These are phyloP conservation scores for Polyporus tsugae DNA, from an alignment of 1,284 basidiomycete species.

Conservation along the genomic window DNA sequence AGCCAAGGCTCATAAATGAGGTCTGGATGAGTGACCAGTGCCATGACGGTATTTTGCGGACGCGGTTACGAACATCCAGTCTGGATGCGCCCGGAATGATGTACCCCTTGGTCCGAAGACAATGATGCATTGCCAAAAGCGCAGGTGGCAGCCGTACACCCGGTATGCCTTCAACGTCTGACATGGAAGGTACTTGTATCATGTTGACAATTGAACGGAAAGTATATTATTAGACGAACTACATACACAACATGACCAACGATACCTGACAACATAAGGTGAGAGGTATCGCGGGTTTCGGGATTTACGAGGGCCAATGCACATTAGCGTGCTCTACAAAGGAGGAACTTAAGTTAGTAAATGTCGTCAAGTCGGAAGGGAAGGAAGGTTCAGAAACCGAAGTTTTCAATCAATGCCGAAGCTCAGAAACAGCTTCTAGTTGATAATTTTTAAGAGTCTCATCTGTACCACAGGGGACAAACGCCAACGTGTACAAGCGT, in stretches of 20 bases:
- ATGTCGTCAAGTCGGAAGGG: neutral
- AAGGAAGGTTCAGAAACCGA: constrained; percentile 31
- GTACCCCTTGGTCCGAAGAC: neutral
- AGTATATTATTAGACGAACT: neutral
- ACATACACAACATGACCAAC: neutral
- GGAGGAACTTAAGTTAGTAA: neutral
- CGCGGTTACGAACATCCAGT: neutral
- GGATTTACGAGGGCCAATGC: neutral
- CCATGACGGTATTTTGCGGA: neutral
- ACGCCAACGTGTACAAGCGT: constrained; percentile 1
- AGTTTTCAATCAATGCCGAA: constrained; percentile 63
- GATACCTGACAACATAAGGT: neutral
- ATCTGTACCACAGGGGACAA: constrained; percentile 41
- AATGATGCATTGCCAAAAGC: too few relatives aligned
- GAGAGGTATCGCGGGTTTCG: neutral
- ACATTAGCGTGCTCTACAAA: neutral
- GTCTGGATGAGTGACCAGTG: too few relatives aligned
- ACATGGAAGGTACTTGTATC: neutral
- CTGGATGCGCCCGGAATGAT: neutral
- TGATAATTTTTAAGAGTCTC: constrained; percentile 61
- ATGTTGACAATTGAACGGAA: neutral
- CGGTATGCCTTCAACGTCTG: too few relatives aligned
- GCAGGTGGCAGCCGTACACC: neutral
- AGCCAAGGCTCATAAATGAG: too few relatives aligned
- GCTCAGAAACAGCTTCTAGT: constrained; percentile 89